These are phyloP conservation scores for Rubroboletus pulcherrimus DNA, from an alignment of 768 basidiomycete species.

Conservation along the genomic window DNA sequence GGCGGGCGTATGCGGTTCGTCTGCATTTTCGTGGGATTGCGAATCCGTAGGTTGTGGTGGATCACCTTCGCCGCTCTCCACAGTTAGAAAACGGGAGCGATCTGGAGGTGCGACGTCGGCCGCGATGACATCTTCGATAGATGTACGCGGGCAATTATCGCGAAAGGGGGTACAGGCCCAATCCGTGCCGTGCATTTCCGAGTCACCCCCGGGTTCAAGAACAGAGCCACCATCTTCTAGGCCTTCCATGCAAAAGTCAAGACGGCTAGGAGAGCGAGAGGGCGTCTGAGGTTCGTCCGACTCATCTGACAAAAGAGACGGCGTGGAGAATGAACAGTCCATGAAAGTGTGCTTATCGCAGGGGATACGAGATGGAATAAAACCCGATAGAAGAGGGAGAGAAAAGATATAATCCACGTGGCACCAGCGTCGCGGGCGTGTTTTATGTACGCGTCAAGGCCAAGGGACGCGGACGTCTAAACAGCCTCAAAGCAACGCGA, in stretches of 20 bases:
- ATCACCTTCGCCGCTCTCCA: background rate
- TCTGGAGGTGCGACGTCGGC: background rate
- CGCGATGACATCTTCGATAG: slow-evolving; percentile 7
- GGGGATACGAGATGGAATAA: background rate
- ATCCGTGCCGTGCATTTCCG: slow-evolving; percentile 6
- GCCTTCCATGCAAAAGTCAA: slow-evolving; percentile 36
- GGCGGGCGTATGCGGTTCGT: slow-evolving; percentile 5
- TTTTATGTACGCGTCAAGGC: slow-evolving; percentile 9
- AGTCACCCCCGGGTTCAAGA: background rate
- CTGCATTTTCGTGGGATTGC: slow-evolving; percentile 13
- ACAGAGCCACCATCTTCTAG: background rate
- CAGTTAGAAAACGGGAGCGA: background rate
- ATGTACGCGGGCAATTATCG: background rate
- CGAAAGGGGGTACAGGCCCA: slow-evolving; percentile 9
- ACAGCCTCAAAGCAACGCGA: slow-evolving; percentile 22
- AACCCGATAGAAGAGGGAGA: background rate
- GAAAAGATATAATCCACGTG: background rate
- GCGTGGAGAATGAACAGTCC: slow-evolving; percentile 8
- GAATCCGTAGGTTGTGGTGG: slow-evolving; percentile 10
- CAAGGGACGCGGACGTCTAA: slow-evolving; percentile 11
- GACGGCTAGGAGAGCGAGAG: slow-evolving; percentile 45
- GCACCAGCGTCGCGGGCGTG: slow-evolving; percentile 1
- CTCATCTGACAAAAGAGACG: slow-evolving; percentile 8
- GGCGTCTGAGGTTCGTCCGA: slow-evolving; percentile 24
- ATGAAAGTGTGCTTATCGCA: background rate